Evolutionary conservation across 306 rosid species (phyloP), one percentile per base, ranked within the genome.

Genomic region (Alnus glutinosa): DNA sequence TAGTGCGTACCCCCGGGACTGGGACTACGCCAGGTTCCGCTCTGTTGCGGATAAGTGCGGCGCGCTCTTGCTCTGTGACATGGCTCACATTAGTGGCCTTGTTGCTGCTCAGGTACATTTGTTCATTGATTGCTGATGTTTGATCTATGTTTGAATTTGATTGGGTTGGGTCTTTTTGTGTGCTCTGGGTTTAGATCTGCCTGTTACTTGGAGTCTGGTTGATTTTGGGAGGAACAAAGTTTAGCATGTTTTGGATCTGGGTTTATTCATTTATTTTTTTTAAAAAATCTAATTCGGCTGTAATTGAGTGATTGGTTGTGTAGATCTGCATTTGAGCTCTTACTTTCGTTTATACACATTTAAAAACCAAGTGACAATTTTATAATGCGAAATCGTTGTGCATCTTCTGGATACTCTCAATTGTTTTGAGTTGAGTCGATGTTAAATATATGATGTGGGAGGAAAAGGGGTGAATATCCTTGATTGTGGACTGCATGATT

Each of bases 11-110:
- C 98, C 98, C 0, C 88, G 98, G 46, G 98, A 94, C 67, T 94
- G 98, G 98, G 98, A 94, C 64, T 94, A 94, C 46, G 84, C 78
- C 1, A 84, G 83, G 85, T 86, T 92, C 69, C 79, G 90, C 62
- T 64, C 80, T 12, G 83, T 94, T 78, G 97, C 98, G 0, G 94
- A 94, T 54, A 94, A 94, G 83, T 90, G 95, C 19, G 98, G 98
- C 48, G 93, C 98, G 0, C 95, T 92, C 39, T 67, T 94, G 85
- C 93, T 94, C 2, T 94, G 96, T 77, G 97, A 94, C 30, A 94
- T 94, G 98, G 98, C 98, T 74, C 98, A 94, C 81, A 92, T 92
- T 68, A 92, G 98, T 84, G 98, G 98, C 23, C 98, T 94, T 69
- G 98, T 94, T 79, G 92, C 92, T 77, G 97, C 98, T 77, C 97